Evolutionary conservation across 2,329 filamentous ascomycete genomes (phyloP).

Genomic region (Pyrenophora tritici-repentis): DNA sequence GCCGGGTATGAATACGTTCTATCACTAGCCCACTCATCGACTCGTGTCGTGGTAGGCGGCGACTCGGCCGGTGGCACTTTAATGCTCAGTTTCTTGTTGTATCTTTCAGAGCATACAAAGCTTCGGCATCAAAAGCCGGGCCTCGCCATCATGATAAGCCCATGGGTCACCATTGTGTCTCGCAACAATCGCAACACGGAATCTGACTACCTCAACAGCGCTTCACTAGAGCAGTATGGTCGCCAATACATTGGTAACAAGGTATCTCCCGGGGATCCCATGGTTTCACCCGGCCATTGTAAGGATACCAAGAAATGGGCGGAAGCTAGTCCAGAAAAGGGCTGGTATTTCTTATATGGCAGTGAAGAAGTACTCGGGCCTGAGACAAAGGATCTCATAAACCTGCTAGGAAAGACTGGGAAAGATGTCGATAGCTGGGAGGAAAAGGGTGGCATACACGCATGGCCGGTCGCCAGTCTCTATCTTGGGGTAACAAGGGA

Average conservation of each 20-base stretch:
- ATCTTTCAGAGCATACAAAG: slow-evolving; percentile 59
- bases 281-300: slow-evolving; percentile 74
- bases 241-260: slow-evolving; percentile 67
- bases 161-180: slow-evolving; percentile 77
- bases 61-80: slow-evolving; percentile 81
- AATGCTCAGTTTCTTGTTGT: slow-evolving; percentile 72
- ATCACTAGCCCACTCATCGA: slow-evolving; percentile 60
- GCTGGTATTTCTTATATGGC: slow-evolving; percentile 74
- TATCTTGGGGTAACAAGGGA: slow-evolving; percentile 58
- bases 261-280: slow-evolving; percentile 57
- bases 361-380: slow-evolving; percentile 77
- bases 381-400: slow-evolving; percentile 67
- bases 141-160: slow-evolving; percentile 75
- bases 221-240: slow-evolving; percentile 71
- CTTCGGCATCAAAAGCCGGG: slow-evolving; percentile 56
- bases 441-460: slow-evolving; percentile 73
- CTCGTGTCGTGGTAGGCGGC: slow-evolving; percentile 71
- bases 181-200: slow-evolving; percentile 68
- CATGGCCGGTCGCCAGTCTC: slow-evolving; percentile 75
- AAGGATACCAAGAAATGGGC: slow-evolving; percentile 69
- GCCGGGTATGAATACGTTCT: slow-evolving; percentile 74
- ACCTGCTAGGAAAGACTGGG: slow-evolving; percentile 59
- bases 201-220: slow-evolving; percentile 75
- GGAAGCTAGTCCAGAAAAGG: slow-evolving; percentile 66
- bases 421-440: slow-evolving; percentile 62